Evolutionary conservation across 345 rosid genomes (phyloP), one percentile per base, ranked within the genome.

Genomic region (Gossypium thurberi): DNA sequence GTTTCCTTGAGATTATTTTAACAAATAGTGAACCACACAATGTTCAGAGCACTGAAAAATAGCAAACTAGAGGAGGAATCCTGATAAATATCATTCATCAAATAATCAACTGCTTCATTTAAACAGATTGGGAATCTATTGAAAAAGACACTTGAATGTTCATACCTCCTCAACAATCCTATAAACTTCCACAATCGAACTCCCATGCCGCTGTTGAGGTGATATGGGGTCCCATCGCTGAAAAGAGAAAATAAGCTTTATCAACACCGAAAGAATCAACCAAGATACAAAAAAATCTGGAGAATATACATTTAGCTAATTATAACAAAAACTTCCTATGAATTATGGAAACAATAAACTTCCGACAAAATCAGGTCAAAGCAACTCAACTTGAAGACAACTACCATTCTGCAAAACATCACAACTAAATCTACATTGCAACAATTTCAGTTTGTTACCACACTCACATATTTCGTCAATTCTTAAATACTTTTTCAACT

Each of bases 151-250:
- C 10, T 17, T 44, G 15, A 25, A 47, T 10, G 57, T 33, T 50
- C 80, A 67, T 84, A 91, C 99, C 99, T 95, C 99, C 84, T 95
- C 99, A 28, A 91, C 91, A n/a, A 95, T 95, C 84, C 98, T 85
- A 71, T 88, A 92, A 66, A 92, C 96, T 87, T 95, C 99, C 56
- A 95, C 94, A 74, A 95, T 87, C 72, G 99, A 95, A 87, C 85
- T 88, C 65, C 93, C 99, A 86, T 92, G 94, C 74, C 96, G 89
- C 81, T 88, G 96, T 72, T 95, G 98, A 76, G 98, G 89, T 64
- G 99, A 95, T 73, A 95, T 88, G 65, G 97, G 96, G 18, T 91
- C 92, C 99, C 99, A 95, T 6, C 73, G 85, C 99, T 95, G 85
- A 85, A 65, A 77, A 59, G n/a, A 51, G 23, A 76, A 52, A 51